Evolutionary conservation across 2,329 filamentous ascomycete genomes (phyloP), one percentile per base, ranked within the genome.

Genomic region (Claviceps sp.): DNA sequence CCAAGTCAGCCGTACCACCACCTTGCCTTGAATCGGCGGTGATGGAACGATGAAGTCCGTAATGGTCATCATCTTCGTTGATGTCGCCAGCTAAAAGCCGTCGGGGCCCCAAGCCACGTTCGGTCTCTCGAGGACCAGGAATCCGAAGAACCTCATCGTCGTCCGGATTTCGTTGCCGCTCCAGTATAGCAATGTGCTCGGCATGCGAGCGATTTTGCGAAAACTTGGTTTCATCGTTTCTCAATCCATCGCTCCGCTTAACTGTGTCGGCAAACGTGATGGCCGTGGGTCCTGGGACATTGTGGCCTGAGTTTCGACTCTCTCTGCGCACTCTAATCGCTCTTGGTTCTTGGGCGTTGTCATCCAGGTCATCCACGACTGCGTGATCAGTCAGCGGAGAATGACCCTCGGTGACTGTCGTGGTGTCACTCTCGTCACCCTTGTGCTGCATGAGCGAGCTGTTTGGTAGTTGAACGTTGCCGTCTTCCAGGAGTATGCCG

Each of bases 91-190:
- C 65, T 3, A 70, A 67, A 2, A 81, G 66, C 34, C 74, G 71
- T 52, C 73, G 71, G 2, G 90, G 90, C 9, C 82, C 73, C 55
- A 88, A 76, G 26, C 91, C 93, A 49, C 81, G 80, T 60, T 98
- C 93, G 48, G 85, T 90, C 62, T 97, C 93, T 59, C 90, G 77
- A 1, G 93, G 93, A 20, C 90, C 90, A 0, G 93, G 93, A 60
- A 98, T 97, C 42, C 88, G 84, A 44, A 97, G 71, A 0, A 89
- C 81, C 37, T 83, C 82, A 45, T 81, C 82, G 45, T 81, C 84
- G 52, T 86, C 83, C 55, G 82, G 81, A 52, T 87, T 84, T 40
- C 89, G 80, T 65, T 96, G 91, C 37, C 85, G 84, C 65, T 95
- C 82, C 14, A 96, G 66, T 60, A 97, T 93, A 5, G 86, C 86